phyloP scores from a whole-genome alignment of 257 asterid species.

The Nicotiana tomentosiformis region DNA sequence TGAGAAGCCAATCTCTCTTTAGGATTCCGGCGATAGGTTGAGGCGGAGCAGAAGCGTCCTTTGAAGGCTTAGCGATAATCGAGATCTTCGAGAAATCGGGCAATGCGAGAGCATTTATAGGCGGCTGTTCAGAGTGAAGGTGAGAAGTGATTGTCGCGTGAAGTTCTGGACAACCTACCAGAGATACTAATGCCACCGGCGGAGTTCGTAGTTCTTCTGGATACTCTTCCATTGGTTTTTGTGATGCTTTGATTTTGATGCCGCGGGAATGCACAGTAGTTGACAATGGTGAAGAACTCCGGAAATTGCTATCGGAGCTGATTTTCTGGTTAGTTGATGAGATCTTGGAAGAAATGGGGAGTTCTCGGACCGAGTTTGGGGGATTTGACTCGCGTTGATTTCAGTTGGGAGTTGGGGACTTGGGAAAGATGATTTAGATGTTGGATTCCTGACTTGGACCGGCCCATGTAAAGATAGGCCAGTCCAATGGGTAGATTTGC shows the following conservation, averaged over 20 bases:
- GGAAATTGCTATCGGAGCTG: not conserved
- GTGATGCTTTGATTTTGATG: not conserved
- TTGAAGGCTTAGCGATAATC: constrained; percentile 45
- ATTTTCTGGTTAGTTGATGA: not conserved
- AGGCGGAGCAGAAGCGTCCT: constrained; percentile 33
- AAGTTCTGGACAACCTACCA: constrained; percentile 80
- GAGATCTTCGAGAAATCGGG: constrained; percentile 94
- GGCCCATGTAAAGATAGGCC: not conserved
- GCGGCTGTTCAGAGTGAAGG: constrained; percentile 83
- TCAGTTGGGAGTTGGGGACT: not conserved
- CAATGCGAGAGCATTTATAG: constrained; percentile 81
- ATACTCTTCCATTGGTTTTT: constrained; percentile 63
- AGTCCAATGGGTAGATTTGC: not conserved
- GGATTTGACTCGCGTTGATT: constrained; percentile 8
- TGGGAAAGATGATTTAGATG: not conserved
- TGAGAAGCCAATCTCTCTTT: constrained; percentile 75
- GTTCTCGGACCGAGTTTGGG: not conserved
- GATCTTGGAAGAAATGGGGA: not conserved
- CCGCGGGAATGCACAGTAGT: not conserved
- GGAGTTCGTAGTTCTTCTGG: constrained; percentile 93
- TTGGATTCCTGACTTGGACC: not conserved
- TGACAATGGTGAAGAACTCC: not conserved
- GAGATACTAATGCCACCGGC: constrained; percentile 69
- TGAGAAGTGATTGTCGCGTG: constrained; percentile 68
- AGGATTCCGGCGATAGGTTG: constrained; percentile 52